A percentile compares a stretch with the other conserved stretches of the same genome.
Evolutionary conservation across 768 basidiomycete genomes (phyloP).

Genomic region (Piloderma croceum): DNA sequence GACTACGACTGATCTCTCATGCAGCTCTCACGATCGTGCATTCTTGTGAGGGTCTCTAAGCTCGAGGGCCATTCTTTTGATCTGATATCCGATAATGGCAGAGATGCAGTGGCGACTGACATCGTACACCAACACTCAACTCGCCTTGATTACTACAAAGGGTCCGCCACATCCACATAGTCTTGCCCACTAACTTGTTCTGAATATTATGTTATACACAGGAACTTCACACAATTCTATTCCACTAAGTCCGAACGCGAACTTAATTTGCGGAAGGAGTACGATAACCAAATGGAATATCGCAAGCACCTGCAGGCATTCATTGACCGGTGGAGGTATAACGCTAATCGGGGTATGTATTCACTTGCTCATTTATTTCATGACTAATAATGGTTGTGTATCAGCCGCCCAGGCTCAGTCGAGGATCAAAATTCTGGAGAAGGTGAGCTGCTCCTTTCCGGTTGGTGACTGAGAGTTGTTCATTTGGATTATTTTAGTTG

Average conservation of each 20-base stretch:
- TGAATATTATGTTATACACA: constrained; percentile 22
- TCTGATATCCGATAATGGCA: background rate
- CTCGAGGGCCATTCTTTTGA: no score
- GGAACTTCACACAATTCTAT: constrained; percentile 98
- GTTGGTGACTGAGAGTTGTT: background rate
- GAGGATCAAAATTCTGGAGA: constrained; percentile 68
- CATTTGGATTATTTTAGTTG: constrained; percentile 40
- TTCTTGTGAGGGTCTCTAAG: constrained; percentile 62
- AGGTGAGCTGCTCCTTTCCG: constrained; percentile 36
- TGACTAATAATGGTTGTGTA: background rate
- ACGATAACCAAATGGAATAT: constrained; percentile 94
- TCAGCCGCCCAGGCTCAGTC: constrained; percentile 82
- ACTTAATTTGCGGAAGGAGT: constrained; percentile 87
- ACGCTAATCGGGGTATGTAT: constrained; percentile 78
- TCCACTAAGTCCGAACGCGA: constrained; percentile 96
- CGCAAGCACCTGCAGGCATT: constrained; percentile 94
- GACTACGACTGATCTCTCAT: constrained; percentile 11
- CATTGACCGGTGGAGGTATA: constrained; percentile 98
- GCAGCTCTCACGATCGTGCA: constrained; percentile 92
- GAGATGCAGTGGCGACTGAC: constrained; percentile 92
- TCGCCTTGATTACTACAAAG: constrained; percentile 96
- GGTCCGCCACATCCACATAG: constrained; percentile 37
- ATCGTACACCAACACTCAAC: constrained; percentile 95
- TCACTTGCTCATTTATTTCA: background rate
- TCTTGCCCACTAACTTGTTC: constrained; percentile 1